phyloP scores from a whole-genome alignment of 352 stramenopile genomes.

The Phytophthora fragariaefolia region DNA sequence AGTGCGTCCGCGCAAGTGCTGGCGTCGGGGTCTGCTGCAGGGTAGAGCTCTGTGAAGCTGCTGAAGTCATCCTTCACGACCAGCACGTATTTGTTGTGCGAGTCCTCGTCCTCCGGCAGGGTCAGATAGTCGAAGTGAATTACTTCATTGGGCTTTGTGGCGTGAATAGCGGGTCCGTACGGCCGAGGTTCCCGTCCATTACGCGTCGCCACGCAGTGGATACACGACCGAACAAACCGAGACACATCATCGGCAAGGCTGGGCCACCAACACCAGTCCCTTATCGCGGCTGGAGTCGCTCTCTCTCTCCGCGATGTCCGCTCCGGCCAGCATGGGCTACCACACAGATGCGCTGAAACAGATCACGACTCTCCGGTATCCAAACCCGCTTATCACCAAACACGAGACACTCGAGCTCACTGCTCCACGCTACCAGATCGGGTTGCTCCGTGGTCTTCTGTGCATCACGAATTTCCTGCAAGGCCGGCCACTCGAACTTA shows the following conservation, averaged over 20 bases:
- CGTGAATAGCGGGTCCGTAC: slow-evolving; percentile 29
- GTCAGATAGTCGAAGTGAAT: slow-evolving; percentile 48
- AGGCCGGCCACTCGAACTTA: slow-evolving; percentile 5
- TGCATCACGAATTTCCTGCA: neutral
- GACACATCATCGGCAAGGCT: slow-evolving; percentile 10
- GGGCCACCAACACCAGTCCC: slow-evolving; percentile 23
- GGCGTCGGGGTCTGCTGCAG: neutral
- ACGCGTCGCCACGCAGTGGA: slow-evolving; percentile 24
- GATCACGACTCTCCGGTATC: neutral
- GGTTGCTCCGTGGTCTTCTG: neutral
- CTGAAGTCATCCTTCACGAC: slow-evolving; percentile 9
- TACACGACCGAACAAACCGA: slow-evolving; percentile 20
- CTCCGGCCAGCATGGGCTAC: slow-evolving; percentile 27
- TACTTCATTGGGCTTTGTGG: slow-evolving; percentile 43
- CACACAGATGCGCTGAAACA: slow-evolving; percentile 32
- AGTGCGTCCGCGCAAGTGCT: neutral
- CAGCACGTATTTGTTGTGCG: slow-evolving; percentile 22
- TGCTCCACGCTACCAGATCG: neutral
- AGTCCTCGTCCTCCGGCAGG: slow-evolving; percentile 14
- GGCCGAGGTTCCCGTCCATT: slow-evolving; percentile 14
- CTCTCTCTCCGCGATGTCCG: slow-evolving; percentile 32
- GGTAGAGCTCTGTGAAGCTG: neutral
- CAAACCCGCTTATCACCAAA: neutral
- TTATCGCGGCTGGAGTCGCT: slow-evolving; percentile 14
- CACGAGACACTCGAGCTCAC: neutral